phyloP scores from a whole-genome alignment of 1,139 yeast species.

The Kodamaea arcana region DNA sequence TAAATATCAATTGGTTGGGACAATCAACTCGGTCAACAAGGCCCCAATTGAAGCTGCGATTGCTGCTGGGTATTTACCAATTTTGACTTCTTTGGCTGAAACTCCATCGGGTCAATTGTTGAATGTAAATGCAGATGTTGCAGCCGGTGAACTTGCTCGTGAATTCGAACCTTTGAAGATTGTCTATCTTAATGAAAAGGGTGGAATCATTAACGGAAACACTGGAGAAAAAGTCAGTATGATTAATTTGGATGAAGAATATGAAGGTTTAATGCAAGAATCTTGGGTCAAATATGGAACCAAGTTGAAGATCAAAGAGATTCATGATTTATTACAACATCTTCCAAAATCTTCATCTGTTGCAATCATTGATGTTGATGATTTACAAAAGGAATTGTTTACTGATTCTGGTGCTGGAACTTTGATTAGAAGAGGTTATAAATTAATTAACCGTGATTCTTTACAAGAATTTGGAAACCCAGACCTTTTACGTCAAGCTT shows the following conservation, averaged over 20 bases:
- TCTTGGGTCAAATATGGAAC: constrained; percentile 99
- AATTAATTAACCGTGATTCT: constrained; percentile 66
- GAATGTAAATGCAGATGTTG: constrained; percentile 97
- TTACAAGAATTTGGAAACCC: constrained; percentile 71
- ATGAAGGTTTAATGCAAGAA: constrained; percentile 82
- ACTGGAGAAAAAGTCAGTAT: constrained; percentile 87
- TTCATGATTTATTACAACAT: constrained; percentile 87
- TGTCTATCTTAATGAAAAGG: constrained; percentile 94
- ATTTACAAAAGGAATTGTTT: constrained; percentile 92
- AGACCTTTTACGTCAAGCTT: constrained; percentile 71
- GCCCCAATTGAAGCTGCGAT: constrained; percentile 92
- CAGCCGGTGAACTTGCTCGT: constrained; percentile 97
- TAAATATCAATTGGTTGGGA: constrained; percentile 90
- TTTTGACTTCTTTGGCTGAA: constrained; percentile 93
- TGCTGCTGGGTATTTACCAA: constrained; percentile 94
- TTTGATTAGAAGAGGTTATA: constrained; percentile 93
- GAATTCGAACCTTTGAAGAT: constrained; percentile 95
- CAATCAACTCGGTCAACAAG: constrained; percentile 80
- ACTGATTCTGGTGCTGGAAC: constrained; percentile 99
- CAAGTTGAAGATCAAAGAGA: constrained; percentile 91
- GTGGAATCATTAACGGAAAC: constrained; percentile 91
- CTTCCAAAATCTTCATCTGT: constrained; percentile 97
- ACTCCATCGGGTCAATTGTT: constrained; percentile 94
- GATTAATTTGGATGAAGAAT: constrained; percentile 94
- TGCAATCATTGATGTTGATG: constrained; percentile 92